phyloP scores from a whole-genome alignment of 1,139 yeast genomes.

The Hansenula lynferdii region DNA sequence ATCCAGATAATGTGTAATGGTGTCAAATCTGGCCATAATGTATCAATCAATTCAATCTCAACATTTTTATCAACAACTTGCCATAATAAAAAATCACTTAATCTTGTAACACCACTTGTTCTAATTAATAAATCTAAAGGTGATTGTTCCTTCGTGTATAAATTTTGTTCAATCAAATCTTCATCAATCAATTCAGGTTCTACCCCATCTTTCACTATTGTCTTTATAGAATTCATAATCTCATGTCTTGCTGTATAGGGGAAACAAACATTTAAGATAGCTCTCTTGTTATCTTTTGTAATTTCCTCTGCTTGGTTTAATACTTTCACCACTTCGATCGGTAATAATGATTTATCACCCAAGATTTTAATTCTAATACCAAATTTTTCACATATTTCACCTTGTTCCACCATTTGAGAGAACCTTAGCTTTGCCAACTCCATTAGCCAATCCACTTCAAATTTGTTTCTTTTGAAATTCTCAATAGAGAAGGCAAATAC shows the following conservation, averaged over 20 bases:
- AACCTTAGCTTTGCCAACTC: slow-evolving; percentile 76
- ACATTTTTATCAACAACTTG: slow-evolving; percentile 59
- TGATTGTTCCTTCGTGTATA: slow-evolving; percentile 67
- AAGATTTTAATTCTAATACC: slow-evolving; percentile 70
- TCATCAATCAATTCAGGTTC: slow-evolving; percentile 35
- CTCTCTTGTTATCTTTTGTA: slow-evolving; percentile 66
- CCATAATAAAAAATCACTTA: slow-evolving; percentile 93
- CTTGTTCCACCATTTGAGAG: slow-evolving; percentile 65
- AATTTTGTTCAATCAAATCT: slow-evolving; percentile 39
- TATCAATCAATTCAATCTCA: slow-evolving; percentile 65
- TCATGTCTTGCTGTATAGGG: slow-evolving; percentile 96
- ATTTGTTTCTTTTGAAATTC: slow-evolving; percentile 78
- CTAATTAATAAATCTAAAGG: slow-evolving; percentile 79
- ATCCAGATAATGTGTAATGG: slow-evolving; percentile 53
- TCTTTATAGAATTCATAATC: slow-evolving; percentile 63
- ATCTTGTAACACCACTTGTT: slow-evolving; percentile 80
- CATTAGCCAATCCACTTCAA: slow-evolving; percentile 87
- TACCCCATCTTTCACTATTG: slow-evolving; percentile 37
- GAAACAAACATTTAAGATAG: slow-evolving; percentile 83
- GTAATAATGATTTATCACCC: slow-evolving; percentile 68
- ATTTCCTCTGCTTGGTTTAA: slow-evolving; percentile 57
- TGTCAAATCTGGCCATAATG: slow-evolving; percentile 88
- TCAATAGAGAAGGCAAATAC: slow-evolving; percentile 96
- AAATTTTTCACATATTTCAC: slow-evolving; percentile 77
- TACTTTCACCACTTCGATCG: slow-evolving; percentile 62